Evolutionary conservation across 345 rosid genomes (phyloP).

Genomic region (Conringia planisiliqua): DNA sequence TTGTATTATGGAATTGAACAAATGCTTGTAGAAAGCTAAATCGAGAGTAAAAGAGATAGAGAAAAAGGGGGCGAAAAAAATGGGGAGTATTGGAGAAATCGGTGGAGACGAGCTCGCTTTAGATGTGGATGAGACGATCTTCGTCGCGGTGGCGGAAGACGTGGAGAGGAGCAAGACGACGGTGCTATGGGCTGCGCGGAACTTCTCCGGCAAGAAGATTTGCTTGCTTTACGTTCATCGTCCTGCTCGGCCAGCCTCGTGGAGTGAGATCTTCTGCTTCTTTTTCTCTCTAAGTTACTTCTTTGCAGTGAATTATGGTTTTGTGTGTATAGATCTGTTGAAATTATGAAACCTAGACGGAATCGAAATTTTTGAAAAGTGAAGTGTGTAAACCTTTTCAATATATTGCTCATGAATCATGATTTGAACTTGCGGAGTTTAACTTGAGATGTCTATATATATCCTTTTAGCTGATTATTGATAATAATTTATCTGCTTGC

Average conservation of each 20-base stretch:
- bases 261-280: conserved; percentile 49
- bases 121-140: conserved; percentile 60
- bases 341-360: neutral
- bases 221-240: conserved; percentile 76
- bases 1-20: neutral
- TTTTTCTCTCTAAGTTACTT: neutral
- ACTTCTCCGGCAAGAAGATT: conserved; percentile 63
- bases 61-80: conserved; percentile 13
- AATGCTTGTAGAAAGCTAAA: neutral
- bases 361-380: neutral
- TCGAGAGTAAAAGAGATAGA: neutral
- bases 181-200: conserved; percentile 63
- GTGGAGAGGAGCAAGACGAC: conserved; percentile 56
- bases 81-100: conserved; percentile 41
- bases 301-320: conserved; percentile 16
- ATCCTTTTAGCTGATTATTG: no score
- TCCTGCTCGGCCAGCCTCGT: conserved; percentile 40
- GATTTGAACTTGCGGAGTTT: neutral
- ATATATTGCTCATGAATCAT: neutral
- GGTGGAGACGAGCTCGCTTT: conserved; percentile 26
- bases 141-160: conserved; percentile 73
- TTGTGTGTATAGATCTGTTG: conserved; percentile 13
- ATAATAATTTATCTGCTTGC: conserved; percentile 12
- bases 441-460: neutral
- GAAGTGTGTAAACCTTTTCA: neutral